Percentiles rank a stretch among this genome's conserved stretches.
Conservation (phyloP, 1,139 yeast genomes). For the Hansenula sp. region DNA sequence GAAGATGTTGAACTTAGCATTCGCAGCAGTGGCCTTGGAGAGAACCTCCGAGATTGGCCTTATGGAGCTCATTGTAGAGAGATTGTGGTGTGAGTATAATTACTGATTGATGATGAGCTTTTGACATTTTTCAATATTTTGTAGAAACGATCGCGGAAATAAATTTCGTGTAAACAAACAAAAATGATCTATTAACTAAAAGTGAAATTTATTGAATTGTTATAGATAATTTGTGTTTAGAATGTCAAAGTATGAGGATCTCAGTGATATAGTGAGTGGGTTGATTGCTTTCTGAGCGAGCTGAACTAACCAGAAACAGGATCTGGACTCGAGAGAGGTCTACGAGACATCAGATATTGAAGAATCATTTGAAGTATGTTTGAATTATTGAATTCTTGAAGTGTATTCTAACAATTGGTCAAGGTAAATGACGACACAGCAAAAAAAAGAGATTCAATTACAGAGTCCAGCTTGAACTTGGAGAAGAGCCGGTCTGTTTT, state of each 20-base stretch:
- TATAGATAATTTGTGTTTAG: background rate
- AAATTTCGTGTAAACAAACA: too few relatives aligned
- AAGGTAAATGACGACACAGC: background rate
- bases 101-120: too few relatives aligned
- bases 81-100: background rate
- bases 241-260: constrained; percentile 14
- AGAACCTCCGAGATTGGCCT: background rate
- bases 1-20: constrained; percentile 31
- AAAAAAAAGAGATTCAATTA: constrained; percentile 16
- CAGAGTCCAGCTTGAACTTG: constrained; percentile 15
- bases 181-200: too few relatives aligned
- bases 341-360: constrained; percentile 51
- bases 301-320: constrained; percentile 11
- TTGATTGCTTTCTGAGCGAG: background rate
- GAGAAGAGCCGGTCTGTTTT: constrained; percentile 16
- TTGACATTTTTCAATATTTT: too few relatives aligned
- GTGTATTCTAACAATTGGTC: background rate
- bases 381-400: background rate
- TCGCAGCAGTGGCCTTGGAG: constrained; percentile 13
- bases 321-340: constrained; percentile 32
- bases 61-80: background rate
- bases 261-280: constrained; percentile 12
- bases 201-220: too few relatives aligned
- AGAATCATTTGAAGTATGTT: constrained; percentile 24
- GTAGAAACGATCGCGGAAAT: too few relatives aligned